These are phyloP conservation scores for Emmonsiellopsis sp. DNA, from an alignment of 2,329 filamentous ascomycete genomes.

Conservation along the genomic window DNA sequence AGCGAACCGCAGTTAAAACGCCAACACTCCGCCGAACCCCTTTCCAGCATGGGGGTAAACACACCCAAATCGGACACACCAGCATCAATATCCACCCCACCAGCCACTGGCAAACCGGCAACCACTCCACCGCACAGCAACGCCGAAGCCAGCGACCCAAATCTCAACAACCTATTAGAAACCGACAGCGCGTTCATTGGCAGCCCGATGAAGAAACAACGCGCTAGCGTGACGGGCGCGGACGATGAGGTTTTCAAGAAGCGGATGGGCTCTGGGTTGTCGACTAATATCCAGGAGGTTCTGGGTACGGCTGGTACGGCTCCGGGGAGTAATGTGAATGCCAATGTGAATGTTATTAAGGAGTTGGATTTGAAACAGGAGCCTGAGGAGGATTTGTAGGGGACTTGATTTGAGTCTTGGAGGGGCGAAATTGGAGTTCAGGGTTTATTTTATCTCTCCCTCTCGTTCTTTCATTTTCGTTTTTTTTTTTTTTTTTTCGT, in stretches of 20 bases:
- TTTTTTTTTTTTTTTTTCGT: not conserved
- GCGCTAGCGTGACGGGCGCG: constrained; percentile 35
- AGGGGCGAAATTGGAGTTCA: not conserved
- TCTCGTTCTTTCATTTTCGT: not conserved
- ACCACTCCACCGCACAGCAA: constrained; percentile 26
- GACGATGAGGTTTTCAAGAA: constrained; percentile 32
- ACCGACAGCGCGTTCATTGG: constrained; percentile 31
- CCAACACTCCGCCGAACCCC: constrained; percentile 54
- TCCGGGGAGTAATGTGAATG: constrained; percentile 1
- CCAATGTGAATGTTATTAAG: not conserved
- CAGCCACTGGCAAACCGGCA: constrained; percentile 21
- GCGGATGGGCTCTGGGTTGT: constrained; percentile 28
- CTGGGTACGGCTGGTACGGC: constrained; percentile 13
- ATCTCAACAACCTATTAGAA: not conserved
- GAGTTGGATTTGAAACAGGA: not conserved
- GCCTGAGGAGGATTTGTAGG: not conserved
- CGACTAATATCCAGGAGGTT: constrained; percentile 30
- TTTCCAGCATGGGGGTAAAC: constrained; percentile 27
- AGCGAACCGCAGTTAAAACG: constrained; percentile 49
- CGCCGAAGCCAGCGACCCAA: constrained; percentile 8
- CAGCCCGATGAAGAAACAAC: constrained; percentile 40
- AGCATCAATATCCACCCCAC: constrained; percentile 29
- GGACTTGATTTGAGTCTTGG: not conserved
- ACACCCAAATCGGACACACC: constrained; percentile 34
- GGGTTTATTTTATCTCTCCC: not conserved